These are phyloP conservation scores for Venturia nashicola DNA, from an alignment of 2,329 filamentous ascomycete species.

Conservation along the genomic window DNA sequence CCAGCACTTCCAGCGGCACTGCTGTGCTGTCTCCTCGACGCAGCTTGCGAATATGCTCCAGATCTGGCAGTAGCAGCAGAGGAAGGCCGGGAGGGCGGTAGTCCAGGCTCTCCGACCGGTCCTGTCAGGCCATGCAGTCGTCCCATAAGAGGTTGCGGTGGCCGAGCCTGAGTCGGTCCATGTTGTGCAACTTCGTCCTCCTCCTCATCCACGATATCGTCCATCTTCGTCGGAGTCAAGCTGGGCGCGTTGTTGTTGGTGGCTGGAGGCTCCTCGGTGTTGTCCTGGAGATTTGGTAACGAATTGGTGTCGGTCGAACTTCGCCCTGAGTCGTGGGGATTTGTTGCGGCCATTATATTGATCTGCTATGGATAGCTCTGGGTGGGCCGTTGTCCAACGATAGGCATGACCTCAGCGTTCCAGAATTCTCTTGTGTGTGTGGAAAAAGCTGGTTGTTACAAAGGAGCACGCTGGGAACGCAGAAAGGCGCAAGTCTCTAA, in stretches of 20 bases:
- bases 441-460: not conserved
- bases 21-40: slow-evolving; percentile 17
- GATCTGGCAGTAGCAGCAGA: slow-evolving; percentile 34
- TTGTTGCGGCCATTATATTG: not conserved
- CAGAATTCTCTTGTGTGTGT: not conserved
- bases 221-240: slow-evolving; percentile 1
- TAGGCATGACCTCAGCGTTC: slow-evolving; percentile 5
- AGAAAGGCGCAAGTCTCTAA: not conserved
- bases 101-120: slow-evolving; percentile 33
- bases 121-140: slow-evolving; percentile 25
- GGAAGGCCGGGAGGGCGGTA: slow-evolving; percentile 34
- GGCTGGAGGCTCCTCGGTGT: not conserved
- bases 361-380: not conserved
- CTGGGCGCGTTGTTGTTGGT: not conserved
- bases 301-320: slow-evolving; percentile 1
- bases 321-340: not conserved
- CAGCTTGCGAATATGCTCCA: slow-evolving; percentile 30
- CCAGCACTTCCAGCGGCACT: slow-evolving; percentile 33
- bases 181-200: not conserved
- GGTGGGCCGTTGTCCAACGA: not conserved
- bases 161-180: slow-evolving; percentile 11
- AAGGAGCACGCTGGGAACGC: not conserved
- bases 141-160: slow-evolving; percentile 19
- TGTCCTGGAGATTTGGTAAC: slow-evolving; percentile 4
- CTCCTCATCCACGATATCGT: slow-evolving; percentile 3